Conservation (phyloP, 208 protist species). For the Acanthamoeba castellanii region DNA sequence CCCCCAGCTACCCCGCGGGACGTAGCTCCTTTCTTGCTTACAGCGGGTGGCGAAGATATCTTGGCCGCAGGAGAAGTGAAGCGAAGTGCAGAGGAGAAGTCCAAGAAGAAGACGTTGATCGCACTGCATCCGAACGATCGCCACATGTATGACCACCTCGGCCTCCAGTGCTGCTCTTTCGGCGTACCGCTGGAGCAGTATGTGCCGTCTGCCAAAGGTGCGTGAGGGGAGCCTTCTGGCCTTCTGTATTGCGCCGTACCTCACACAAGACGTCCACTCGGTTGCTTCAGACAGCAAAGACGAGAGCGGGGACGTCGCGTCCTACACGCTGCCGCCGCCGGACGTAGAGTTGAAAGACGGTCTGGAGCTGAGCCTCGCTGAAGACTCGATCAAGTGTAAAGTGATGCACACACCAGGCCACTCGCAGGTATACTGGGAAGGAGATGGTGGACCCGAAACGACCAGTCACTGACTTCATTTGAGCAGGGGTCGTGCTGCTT, state of each 20-base stretch:
- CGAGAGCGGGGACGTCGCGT: not conserved
- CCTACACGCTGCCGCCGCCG: conserved; percentile 6
- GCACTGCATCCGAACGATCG: conserved; percentile 15
- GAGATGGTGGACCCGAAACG: not conserved
- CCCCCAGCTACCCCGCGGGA: not conserved
- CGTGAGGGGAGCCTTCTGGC: not conserved
- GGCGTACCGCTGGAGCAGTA: conserved; percentile 29
- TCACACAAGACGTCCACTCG: not conserved
- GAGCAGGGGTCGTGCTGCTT: conserved; percentile 56
- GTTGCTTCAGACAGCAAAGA: not conserved
- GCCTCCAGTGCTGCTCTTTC: conserved; percentile 37
- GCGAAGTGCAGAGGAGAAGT: not conserved
- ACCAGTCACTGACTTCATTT: not conserved
- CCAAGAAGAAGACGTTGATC: conserved; percentile 28
- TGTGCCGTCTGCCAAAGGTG: not conserved
- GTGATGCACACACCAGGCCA: conserved; percentile 38
- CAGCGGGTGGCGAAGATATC: not conserved
- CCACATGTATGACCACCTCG: conserved; percentile 43
- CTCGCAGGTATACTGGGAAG: not conserved
- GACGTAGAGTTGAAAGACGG: conserved; percentile 45
- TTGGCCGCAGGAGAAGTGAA: conserved; percentile 58
- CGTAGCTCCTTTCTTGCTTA: not conserved
- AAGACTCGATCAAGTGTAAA: not conserved
- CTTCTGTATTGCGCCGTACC: not conserved
- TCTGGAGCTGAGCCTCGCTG: not conserved